Evolutionary conservation across 257 asterid species (phyloP), one percentile per base, ranked within the genome.

Genomic region (Solanum chiquidenum): DNA sequence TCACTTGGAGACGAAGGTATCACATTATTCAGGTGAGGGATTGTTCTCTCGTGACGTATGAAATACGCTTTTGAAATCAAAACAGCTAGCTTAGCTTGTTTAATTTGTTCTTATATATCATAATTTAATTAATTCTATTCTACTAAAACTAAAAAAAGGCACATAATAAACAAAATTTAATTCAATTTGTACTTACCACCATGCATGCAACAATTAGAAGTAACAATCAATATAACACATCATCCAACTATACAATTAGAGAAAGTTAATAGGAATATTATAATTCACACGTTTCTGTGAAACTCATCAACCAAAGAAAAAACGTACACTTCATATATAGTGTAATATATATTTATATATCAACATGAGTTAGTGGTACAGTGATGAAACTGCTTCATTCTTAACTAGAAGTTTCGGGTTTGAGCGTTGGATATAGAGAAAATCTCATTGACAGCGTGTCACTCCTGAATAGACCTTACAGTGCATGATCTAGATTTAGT

Each of bases 391-490:
- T 52, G 62, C 0, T 52, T 52, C 10, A 52, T 20, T 0, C 10
- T 52, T 52, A 52, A 52, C 0, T 52, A 52, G 3, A 52, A 6
- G 1, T 18, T 52, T 18, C 0, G 4, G 9, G 1, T 6, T 52
- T 52, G 4, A 52, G 10, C 7, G 2, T 52, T 52, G n/a, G 0
- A 0, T 18, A 52, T 52, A 1, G 2, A 52, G 10, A 2, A 52
- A 52, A 52, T 52, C 4, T 6, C 18, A 10, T 6, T 52, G 1
- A 3, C 1, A 52, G 9, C 10, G n/a, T 0, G n/a, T 0, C 1
- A 16, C 9, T 0, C 4, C n/a, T 52, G 0, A 52, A 3, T 52
- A 18, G 4, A 18, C 10, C n/a, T 52, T 52, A 4, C 6, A 52
- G 23, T 52, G n/a, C 0, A 4, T 9, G 0, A 52, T 52, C 2